A percentile compares a stretch with the other conserved stretches of the same genome.
Evolutionary conservation across 2,329 filamentous ascomycete genomes (phyloP).

Genomic region (Falciphora oryzae): DNA sequence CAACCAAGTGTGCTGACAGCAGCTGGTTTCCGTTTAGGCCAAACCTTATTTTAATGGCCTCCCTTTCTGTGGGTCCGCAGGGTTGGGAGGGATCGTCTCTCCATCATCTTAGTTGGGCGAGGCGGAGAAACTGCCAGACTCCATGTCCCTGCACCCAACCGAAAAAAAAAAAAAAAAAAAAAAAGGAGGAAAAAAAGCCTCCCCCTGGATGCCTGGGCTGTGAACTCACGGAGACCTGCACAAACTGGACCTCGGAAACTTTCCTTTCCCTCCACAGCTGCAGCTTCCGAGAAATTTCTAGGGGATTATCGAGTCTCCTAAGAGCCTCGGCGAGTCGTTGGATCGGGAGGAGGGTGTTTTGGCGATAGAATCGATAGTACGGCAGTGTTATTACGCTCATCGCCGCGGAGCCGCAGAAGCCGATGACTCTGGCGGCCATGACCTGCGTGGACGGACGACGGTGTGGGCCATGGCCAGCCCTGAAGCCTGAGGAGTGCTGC

Average conservation of each 20-base stretch:
- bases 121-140: background rate
- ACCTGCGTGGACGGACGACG: too few species aligned
- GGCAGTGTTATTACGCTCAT: background rate
- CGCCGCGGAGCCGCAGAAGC: too few species aligned
- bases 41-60: constrained; percentile 9
- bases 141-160: too few species aligned
- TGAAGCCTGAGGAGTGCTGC: too few species aligned
- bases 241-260: background rate
- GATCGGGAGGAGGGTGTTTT: background rate
- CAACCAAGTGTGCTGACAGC: background rate
- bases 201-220: background rate
- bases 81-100: background rate
- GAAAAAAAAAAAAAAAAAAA: background rate
- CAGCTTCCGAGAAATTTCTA: background rate
- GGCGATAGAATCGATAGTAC: background rate
- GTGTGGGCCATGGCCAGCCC: too few species aligned
- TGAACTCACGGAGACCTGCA: background rate
- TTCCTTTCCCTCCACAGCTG: background rate
- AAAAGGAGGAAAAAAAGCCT: background rate
- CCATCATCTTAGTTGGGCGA: background rate
- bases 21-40: background rate
- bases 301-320: background rate
- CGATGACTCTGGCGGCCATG: too few species aligned
- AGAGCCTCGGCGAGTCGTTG: background rate
- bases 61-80: background rate